Evolutionary conservation across 371 early-diverging fungal genomes (phyloP).

Genomic region (Coemansia sp.): DNA sequence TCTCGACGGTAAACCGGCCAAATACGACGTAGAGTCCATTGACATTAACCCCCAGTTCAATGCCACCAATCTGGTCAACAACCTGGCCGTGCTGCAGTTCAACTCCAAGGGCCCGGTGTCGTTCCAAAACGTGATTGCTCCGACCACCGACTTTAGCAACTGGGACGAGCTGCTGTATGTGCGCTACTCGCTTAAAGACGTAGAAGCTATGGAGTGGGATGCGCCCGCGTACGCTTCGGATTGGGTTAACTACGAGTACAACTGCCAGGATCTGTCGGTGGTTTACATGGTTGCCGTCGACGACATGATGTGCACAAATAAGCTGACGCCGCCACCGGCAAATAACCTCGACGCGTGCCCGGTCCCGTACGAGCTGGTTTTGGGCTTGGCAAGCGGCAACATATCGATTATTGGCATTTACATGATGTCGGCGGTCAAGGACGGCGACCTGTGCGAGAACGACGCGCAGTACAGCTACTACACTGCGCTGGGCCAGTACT

Average conservation of each 20-base stretch:
- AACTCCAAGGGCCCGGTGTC: too few relatives aligned
- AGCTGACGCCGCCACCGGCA: too few relatives aligned
- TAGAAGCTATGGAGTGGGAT: background rate
- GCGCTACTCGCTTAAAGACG: background rate
- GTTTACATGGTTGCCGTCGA: background rate
- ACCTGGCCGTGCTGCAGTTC: too few relatives aligned
- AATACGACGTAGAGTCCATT: too few relatives aligned
- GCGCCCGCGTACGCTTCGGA: background rate
- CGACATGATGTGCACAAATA: background rate
- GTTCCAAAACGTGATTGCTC: too few relatives aligned
- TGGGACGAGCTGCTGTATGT: background rate
- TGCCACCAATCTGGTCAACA: too few relatives aligned
- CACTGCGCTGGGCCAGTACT: background rate
- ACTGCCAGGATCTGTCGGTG: too few relatives aligned
- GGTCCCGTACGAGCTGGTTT: background rate
- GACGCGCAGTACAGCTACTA: background rate
- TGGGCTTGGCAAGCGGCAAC: background rate
- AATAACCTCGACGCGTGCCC: background rate
- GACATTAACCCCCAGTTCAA: too few relatives aligned
- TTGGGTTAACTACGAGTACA: background rate
- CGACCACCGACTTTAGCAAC: too few relatives aligned
- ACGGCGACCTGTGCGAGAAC: background rate
- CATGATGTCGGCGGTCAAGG: background rate
- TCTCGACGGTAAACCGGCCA: too few relatives aligned
- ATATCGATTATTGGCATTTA: background rate